Evolutionary conservation across 768 basidiomycete genomes (phyloP), one percentile per base, ranked within the genome.

Genomic region (Suillus alpinus): DNA sequence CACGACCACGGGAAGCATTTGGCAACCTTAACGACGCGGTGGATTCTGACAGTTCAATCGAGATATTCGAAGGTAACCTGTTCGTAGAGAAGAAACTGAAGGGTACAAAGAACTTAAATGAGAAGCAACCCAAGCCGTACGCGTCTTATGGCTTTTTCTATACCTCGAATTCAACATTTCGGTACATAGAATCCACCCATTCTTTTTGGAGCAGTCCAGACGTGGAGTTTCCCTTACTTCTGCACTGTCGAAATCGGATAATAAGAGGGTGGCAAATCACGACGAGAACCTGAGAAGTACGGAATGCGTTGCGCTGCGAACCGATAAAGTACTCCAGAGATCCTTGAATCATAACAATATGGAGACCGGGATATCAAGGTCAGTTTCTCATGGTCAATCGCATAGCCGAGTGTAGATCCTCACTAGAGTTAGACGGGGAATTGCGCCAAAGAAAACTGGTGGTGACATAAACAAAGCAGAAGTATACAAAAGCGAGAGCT

Each of bases 41-140:
- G 14, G 64, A 62, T 13, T 59, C 70, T 26, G 72, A 75, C 43
- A 72, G 67, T 65, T 73, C 72, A 29, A 64, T 73, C 40, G 73
- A 75, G 60, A 72, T 73, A 39, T 37, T 69, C 43, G 72, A 74
- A 8, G 72, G 62, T 26, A 59, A 55, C 64, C 31, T 57, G 44
- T 18, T 55, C 39, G 14, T 60, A 59, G 23, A 31, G 47, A 50
- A 59, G 8, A 46, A 20, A 34, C 60, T 63, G 63, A 65, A 63
- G 16, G 20, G 4, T 58, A 63, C 69, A 68, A 72, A 69, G 65
- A 63, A 67, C 26, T 49, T 9, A 58, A 43, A 58, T 32, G 49
- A 9, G 23, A 61, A 60, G 59, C 60, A 23, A 49, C 18, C 40
- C 34, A 60, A 60, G 40, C 37, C 57, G 59, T 58, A 59, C 59